These are phyloP conservation scores for Cryphonectria carpinicola DNA, from an alignment of 2,329 filamentous ascomycete genomes.

Conservation along the genomic window DNA sequence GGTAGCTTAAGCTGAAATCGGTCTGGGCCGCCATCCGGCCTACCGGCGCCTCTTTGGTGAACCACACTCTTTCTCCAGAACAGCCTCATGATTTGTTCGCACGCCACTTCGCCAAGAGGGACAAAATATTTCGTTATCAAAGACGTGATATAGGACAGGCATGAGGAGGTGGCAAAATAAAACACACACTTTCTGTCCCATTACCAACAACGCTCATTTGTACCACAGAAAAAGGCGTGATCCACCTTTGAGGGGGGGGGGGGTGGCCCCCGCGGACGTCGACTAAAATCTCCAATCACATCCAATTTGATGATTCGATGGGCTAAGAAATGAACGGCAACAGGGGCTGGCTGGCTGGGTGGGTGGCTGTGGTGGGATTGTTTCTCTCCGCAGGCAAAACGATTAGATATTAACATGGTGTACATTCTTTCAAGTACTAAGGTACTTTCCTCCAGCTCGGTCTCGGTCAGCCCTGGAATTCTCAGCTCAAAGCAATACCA, in stretches of 20 bases:
- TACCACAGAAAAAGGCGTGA: no score
- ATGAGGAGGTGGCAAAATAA: not conserved
- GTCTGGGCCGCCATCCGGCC: not conserved
- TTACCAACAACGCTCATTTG: no score
- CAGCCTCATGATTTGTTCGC: not conserved
- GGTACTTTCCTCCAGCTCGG: not conserved
- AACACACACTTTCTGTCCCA: not conserved
- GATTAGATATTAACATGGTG: not conserved
- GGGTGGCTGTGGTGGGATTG: no score
- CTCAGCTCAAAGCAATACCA: not conserved
- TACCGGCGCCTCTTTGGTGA: not conserved
- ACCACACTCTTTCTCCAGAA: not conserved
- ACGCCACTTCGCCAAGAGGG: not conserved
- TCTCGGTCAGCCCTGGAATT: not conserved
- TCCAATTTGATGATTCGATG: no score
- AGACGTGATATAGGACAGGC: not conserved
- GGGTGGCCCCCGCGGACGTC: no score
- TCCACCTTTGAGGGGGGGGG: no score
- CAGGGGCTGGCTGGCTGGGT: no score
- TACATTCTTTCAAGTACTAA: not conserved
- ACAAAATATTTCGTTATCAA: conserved; percentile 2
- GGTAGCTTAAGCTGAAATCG: not conserved
- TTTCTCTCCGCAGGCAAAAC: not conserved
- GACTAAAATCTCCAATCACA: no score
- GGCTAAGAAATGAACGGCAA: no score